Base-by-base conservation (phyloP, 169 alveolate genomes). In the Cryptosporidium ubiquitum region DNA sequence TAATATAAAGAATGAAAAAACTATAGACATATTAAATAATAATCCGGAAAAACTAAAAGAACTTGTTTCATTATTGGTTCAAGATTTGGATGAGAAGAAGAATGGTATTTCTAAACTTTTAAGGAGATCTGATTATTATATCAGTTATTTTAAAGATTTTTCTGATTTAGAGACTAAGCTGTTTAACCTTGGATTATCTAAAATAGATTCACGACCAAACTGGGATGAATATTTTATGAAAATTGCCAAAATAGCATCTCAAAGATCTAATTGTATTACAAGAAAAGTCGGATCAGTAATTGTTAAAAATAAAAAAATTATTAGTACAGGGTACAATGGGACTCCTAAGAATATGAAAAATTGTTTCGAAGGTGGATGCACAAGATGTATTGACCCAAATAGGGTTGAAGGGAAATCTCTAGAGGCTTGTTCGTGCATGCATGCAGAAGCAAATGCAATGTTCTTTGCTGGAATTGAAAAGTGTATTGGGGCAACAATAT, bases 291-390 rank as follows among this genome's bases (percentile, higher is more conserved):
- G 98, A 10, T 94, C 95, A 0, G 86, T 96, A 10, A 86, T 96
- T 42, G 97, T 94, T 2, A 92, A 93, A 29, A 92, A 91, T 29
- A 84, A 92, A 49, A 85, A 96, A 70, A 79, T 96, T 37, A 92
- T 95, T 16, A 92, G 97, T 2, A 93, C 97, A 12, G 98, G 97
- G 4, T 96, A 95, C 75, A 96, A 95, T 85, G 98, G 98, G 0
- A 94, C 97, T 7, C 96, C 97, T 40, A 91, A 86, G 35, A 93
- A 92, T 12, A 91, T 84, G 51, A 42, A 31, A 3, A 96, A 96
- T 86, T 96, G 97, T 75, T 84, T 71, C 57, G 96, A 94, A 37
- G 95, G 96, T 0, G 97, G 98, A 14, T 95, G 97, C 73, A 71
- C 26, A 14, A 68, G 97, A 69, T 95, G 98, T 92, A 93, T 84